Evolutionary conservation across 805 yeast genomes (phyloP), one percentile per base, ranked within the genome.

Genomic region (Wickerhamomyces sydowiorum): DNA sequence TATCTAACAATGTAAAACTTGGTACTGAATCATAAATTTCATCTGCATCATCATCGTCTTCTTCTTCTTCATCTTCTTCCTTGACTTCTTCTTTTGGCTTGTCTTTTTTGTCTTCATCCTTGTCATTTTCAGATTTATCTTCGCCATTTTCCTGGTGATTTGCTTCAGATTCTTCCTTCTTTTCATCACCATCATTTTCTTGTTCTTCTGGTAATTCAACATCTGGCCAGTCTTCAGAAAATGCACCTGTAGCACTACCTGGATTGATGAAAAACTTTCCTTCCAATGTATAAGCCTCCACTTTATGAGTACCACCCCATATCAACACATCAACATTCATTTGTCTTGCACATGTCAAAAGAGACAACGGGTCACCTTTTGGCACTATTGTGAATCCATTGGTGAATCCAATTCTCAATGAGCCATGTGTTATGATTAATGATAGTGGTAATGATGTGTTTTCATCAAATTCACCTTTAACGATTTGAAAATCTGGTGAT

Each of bases 161-260:
- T 21, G 44, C 56, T 18, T 49, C 55, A 19, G 60, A 63, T 27
- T 57, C 60, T 2, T 53, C 54, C 17, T 62, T 52, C 8, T 60
- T 56, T 15, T 59, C 67, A 6, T 8, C 14, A 25, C 8, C 29
- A 12, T 7, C 29, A 12, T 25, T n/a, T 18, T 62, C 66, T 7
- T 61, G 64, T 5, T 59, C 70, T 3, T 72, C 70, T 3, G 35
- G 35, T 18, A 32, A 19, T 6, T 73, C 81, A 17, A 74, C 78
- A 2, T 70, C 73, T 44, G 80, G 80, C 65, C 80, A 78, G 54
- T 80, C 82, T 25, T 85, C 74, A 34, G 75, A 73, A 50, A 75
- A 78, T 0, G 97, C 96, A 21, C 99, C 99, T 0, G 97, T 90
- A 33, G 95, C 95, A 57, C 95, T 84, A 0, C 99, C 99, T 0